Evolutionary conservation across 2,329 filamentous ascomycete genomes (phyloP).

Genomic region (Neofusicoccum parvum): DNA sequence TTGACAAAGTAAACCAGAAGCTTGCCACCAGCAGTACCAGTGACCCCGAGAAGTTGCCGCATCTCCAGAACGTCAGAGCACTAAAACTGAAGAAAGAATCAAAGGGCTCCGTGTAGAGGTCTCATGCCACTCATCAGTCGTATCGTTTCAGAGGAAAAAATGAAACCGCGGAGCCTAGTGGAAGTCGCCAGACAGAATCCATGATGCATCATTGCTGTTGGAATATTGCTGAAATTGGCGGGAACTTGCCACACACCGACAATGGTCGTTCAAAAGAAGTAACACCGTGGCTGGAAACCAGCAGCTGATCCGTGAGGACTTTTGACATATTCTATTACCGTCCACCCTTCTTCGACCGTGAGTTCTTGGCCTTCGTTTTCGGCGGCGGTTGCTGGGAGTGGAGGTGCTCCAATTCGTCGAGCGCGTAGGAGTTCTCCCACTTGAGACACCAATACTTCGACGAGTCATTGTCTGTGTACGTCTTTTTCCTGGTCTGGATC

Average conservation of each 20-base stretch:
- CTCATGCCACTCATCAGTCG: conserved; percentile 3
- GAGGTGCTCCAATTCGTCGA: conserved; percentile 60
- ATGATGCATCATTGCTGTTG: neutral
- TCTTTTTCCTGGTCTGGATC: conserved; percentile 66
- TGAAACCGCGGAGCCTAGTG: neutral
- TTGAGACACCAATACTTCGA: conserved; percentile 61
- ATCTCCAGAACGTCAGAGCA: neutral
- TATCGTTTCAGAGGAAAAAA: neutral
- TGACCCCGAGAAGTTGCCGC: neutral
- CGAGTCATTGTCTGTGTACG: conserved; percentile 56
- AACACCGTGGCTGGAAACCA: neutral
- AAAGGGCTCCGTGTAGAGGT: neutral
- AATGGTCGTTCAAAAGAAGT: no score
- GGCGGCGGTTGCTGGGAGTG: conserved; percentile 60
- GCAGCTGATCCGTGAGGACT: neutral
- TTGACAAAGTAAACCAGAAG: neutral
- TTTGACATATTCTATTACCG: neutral
- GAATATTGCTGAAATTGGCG: neutral
- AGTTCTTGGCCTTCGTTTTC: conserved; percentile 38
- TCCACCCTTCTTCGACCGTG: conserved; percentile 5
- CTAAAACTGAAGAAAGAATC: neutral
- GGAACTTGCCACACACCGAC: neutral
- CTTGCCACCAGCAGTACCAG: neutral
- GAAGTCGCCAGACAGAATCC: neutral
- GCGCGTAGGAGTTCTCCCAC: conserved; percentile 67